phyloP scores from a whole-genome alignment of 2,329 filamentous ascomycete species.

The Orbilia oligospora region DNA sequence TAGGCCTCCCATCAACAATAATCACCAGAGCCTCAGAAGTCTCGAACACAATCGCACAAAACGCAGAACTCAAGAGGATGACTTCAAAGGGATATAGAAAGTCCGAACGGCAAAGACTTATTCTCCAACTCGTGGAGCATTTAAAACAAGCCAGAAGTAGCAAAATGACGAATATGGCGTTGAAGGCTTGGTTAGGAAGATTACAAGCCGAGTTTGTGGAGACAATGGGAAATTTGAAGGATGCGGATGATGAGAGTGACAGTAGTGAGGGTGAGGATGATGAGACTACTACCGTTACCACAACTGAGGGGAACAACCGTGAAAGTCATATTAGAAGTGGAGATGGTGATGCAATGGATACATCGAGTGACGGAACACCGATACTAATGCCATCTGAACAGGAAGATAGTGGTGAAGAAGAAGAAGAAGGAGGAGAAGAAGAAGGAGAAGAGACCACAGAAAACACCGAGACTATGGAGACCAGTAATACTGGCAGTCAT shows the following conservation, averaged over 20 bases:
- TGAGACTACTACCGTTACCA: constrained; percentile 27
- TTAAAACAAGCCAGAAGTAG: constrained; percentile 63
- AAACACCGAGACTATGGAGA: not conserved
- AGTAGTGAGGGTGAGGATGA: constrained; percentile 37
- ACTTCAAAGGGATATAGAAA: constrained; percentile 59
- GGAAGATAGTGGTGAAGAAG: not conserved
- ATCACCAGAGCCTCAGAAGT: constrained; percentile 62
- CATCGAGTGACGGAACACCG: constrained; percentile 28
- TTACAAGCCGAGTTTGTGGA: constrained; percentile 64
- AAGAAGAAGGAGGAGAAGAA: not conserved
- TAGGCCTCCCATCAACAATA: constrained; percentile 62
- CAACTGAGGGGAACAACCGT: constrained; percentile 7
- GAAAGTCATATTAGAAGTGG: constrained; percentile 4
- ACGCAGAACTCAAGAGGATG: constrained; percentile 39
- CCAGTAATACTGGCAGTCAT: not conserved
- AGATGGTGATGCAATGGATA: constrained; percentile 20
- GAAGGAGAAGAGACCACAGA: constrained; percentile 7
- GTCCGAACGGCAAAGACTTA: constrained; percentile 61
- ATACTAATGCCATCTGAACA: constrained; percentile 24
- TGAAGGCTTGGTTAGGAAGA: constrained; percentile 61
- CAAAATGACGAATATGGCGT: constrained; percentile 61
- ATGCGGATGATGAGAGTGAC: constrained; percentile 29
- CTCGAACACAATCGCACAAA: constrained; percentile 44
- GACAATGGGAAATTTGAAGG: constrained; percentile 58
- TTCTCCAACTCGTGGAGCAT: constrained; percentile 63